Evolutionary conservation across 371 early-diverging fungal species (phyloP).

Genomic region (Syncephalastrum racemosum): DNA sequence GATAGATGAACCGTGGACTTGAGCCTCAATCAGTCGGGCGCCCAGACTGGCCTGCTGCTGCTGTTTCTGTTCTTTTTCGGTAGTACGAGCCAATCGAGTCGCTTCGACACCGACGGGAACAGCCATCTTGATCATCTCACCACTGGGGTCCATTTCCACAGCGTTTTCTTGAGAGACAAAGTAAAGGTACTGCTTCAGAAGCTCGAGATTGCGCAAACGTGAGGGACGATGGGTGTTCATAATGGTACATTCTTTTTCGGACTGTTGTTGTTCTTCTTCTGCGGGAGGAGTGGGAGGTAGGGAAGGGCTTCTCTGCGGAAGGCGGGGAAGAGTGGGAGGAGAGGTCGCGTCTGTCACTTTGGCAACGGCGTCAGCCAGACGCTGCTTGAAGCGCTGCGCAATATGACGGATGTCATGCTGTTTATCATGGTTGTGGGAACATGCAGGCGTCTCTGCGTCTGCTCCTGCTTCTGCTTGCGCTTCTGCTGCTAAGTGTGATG

Average conservation of each 20-base stretch:
- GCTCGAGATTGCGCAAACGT: constrained; percentile 24
- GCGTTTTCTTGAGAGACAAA: constrained; percentile 32
- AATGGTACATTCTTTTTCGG: constrained; percentile 12
- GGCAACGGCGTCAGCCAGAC: constrained; percentile 22
- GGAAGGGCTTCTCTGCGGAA: not conserved
- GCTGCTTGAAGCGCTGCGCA: constrained; percentile 27
- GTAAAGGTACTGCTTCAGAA: constrained; percentile 37
- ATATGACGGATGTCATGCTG: constrained; percentile 12
- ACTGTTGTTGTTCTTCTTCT: not conserved
- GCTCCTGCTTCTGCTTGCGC: constrained; percentile 14
- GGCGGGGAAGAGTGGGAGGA: not conserved
- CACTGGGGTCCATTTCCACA: constrained; percentile 13
- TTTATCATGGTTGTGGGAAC: not conserved
- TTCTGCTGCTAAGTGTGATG: not conserved
- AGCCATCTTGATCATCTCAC: constrained; percentile 5
- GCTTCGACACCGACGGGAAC: constrained; percentile 5
- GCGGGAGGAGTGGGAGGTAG: no score
- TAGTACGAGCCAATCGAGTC: no score
- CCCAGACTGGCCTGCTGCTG: constrained; percentile 10
- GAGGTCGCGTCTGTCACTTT: constrained; percentile 4
- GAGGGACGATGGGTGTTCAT: constrained; percentile 3
- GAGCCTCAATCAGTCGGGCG: constrained; percentile 31
- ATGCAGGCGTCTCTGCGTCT: constrained; percentile 10
- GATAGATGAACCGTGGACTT: constrained; percentile 19
- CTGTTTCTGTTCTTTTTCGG: not conserved